Evolutionary conservation across 495 filamentous ascomycete genomes (phyloP).

Genomic region (Penicillium nucicola): DNA sequence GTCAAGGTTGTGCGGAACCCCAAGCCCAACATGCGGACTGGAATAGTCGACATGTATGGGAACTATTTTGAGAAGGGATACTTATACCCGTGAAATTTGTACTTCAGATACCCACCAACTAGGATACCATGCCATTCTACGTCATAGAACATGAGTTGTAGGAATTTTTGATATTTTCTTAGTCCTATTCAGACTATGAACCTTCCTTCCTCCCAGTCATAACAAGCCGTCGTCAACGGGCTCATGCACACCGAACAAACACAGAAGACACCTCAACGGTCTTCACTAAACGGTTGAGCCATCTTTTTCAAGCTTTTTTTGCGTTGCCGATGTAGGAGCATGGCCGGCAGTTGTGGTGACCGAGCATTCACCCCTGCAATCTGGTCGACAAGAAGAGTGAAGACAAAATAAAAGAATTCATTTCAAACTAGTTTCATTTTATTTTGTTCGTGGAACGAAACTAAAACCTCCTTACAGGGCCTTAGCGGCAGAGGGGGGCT

Average conservation of each 20-base stretch:
- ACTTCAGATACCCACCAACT: not conserved
- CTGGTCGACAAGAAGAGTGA: slow-evolving; percentile 25
- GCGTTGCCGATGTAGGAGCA: slow-evolving; percentile 8
- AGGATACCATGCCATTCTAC: not conserved
- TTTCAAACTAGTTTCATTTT: slow-evolving; percentile 40
- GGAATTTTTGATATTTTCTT: slow-evolving; percentile 24
- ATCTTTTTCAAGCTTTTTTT: slow-evolving; percentile 11
- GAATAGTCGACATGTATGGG: slow-evolving; percentile 50
- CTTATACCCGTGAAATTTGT: slow-evolving; percentile 40
- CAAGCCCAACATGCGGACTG: slow-evolving; percentile 39
- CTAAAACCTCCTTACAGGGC: slow-evolving; percentile 49
- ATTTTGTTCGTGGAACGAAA: slow-evolving; percentile 27
- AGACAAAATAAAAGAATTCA: slow-evolving; percentile 36
- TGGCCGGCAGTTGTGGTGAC: slow-evolving; percentile 10
- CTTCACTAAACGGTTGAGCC: slow-evolving; percentile 13
- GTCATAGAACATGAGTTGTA: slow-evolving; percentile 3
- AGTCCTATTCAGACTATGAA: slow-evolving; percentile 10
- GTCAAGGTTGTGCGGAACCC: slow-evolving; percentile 49
- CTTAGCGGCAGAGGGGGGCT: slow-evolving; percentile 79
- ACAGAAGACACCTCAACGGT: slow-evolving; percentile 26
- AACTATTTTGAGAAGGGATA: slow-evolving; percentile 55
- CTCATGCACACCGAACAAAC: slow-evolving; percentile 18
- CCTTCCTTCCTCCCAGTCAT: slow-evolving; percentile 14
- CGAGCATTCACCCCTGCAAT: slow-evolving; percentile 14
- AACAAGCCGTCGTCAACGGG: slow-evolving; percentile 15